These are phyloP conservation scores for Thielaviopsis euricoi DNA, from an alignment of 2,329 filamentous ascomycete genomes.

Conservation along the genomic window DNA sequence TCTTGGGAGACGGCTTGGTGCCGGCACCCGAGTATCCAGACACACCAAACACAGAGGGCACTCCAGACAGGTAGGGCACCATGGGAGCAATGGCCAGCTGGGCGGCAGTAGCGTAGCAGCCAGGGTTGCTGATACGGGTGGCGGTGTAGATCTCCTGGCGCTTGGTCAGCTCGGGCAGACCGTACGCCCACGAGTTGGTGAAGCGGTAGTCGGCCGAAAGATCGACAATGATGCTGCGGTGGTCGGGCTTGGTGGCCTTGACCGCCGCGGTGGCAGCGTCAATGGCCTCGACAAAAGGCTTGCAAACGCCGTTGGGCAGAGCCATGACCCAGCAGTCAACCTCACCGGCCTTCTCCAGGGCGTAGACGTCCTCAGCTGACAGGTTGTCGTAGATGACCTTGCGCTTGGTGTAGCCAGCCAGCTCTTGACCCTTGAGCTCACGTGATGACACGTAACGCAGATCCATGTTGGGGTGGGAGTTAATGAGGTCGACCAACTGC, in stretches of 20 bases:
- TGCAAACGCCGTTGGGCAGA: slow-evolving; percentile 85
- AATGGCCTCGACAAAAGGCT: slow-evolving; percentile 82
- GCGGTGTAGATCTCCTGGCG: slow-evolving; percentile 61
- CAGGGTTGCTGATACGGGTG: slow-evolving; percentile 77
- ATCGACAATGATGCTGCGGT: slow-evolving; percentile 69
- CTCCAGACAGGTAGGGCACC: slow-evolving; percentile 56
- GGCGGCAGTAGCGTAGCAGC: slow-evolving; percentile 87
- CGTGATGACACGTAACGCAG: slow-evolving; percentile 84
- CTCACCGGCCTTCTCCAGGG: slow-evolving; percentile 68
- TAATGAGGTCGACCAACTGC: slow-evolving; percentile 72
- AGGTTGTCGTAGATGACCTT: slow-evolving; percentile 88
- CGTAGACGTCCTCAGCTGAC: slow-evolving; percentile 66
- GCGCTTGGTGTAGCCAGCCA: slow-evolving; percentile 80
- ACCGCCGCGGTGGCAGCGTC: slow-evolving; percentile 17
- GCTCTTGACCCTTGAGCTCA: slow-evolving; percentile 71
- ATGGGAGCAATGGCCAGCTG: slow-evolving; percentile 80
- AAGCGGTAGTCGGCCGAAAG: slow-evolving; percentile 96
- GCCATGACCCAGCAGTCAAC: slow-evolving; percentile 98
- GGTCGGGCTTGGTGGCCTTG: slow-evolving; percentile 17
- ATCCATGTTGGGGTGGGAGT: slow-evolving; percentile 78
- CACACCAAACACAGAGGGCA: slow-evolving; percentile 76
- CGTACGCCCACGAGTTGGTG: slow-evolving; percentile 72
- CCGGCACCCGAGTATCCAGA: slow-evolving; percentile 91
- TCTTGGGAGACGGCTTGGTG: slow-evolving; percentile 87
- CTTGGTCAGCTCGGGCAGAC: slow-evolving; percentile 70